Conservation (phyloP, 2,329 filamentous ascomycete genomes). For the Knufia fluminis region DNA sequence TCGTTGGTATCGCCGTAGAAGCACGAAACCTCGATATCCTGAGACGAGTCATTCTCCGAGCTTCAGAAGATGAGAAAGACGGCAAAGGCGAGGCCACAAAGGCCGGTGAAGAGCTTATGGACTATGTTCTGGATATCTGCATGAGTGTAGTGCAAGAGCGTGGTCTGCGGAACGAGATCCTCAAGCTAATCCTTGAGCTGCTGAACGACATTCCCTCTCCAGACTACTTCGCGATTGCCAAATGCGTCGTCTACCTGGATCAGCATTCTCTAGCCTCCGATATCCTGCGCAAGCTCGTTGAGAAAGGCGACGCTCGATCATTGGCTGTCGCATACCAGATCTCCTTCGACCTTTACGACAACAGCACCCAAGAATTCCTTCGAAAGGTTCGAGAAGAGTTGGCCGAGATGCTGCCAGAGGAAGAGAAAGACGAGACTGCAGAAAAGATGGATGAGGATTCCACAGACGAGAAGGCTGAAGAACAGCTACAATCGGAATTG, state of each 20-base stretch:
- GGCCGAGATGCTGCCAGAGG: conserved; percentile 45
- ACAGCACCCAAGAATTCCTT: conserved; percentile 94
- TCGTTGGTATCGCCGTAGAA: conserved; percentile 93
- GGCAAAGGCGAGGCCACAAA: conserved; percentile 46
- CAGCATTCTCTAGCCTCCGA: conserved; percentile 82
- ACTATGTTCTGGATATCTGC: conserved; percentile 90
- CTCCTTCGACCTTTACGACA: conserved; percentile 95
- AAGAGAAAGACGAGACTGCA: conserved; percentile 40
- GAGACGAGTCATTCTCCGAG: conserved; percentile 74
- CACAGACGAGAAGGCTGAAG: conserved; percentile 37
- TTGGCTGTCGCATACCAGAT: conserved; percentile 91
- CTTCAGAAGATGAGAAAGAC: conserved; percentile 74
- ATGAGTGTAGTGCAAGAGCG: conserved; percentile 97
- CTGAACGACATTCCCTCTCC: conserved; percentile 84
- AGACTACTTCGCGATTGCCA: conserved; percentile 96
- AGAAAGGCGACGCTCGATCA: conserved; percentile 67
- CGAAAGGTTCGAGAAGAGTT: conserved; percentile 78
- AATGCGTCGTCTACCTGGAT: conserved; percentile 92
- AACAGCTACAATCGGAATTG: conserved; percentile 48
- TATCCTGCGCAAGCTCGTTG: conserved; percentile 73
- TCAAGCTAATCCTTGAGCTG: conserved; percentile 88
- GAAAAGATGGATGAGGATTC: conserved; percentile 37
- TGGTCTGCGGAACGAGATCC: conserved; percentile 70
- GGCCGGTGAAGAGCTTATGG: conserved; percentile 84
- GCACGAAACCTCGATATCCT: conserved; percentile 85